phyloP scores from a whole-genome alignment of 78 protist genomes.

The Polysphondylium violaceum region DNA sequence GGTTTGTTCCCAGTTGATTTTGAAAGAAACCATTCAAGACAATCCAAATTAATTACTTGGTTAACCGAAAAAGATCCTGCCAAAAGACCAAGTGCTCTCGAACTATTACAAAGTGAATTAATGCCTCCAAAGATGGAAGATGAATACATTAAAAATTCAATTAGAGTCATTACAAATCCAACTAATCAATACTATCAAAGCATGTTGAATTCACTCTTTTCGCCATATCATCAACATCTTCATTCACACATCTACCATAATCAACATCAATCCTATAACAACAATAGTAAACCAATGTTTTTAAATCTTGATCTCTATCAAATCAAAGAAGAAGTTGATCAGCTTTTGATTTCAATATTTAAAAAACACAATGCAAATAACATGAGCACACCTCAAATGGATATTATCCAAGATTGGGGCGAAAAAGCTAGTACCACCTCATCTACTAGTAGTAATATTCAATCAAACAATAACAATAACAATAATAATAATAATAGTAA shows the following conservation, averaged over 20 bases:
- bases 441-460: background rate
- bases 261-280: conserved; percentile 15
- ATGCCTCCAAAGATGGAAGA: conserved; percentile 85
- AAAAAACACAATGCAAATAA: conserved; percentile 40
- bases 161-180: conserved; percentile 61
- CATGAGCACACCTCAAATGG: conserved; percentile 35
- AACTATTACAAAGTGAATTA: conserved; percentile 45
- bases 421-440: background rate
- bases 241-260: conserved; percentile 64
- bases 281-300: conserved; percentile 12
- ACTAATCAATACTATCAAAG: conserved; percentile 53
- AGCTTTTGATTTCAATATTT: conserved; percentile 2
- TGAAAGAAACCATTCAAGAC: conserved; percentile 75
- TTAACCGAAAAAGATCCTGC: conserved; percentile 64
- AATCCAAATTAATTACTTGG: conserved; percentile 78
- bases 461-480: background rate
- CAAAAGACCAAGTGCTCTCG: conserved; percentile 80
- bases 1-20: conserved; percentile 74
- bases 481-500: background rate
- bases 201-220: conserved; percentile 45
- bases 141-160: conserved; percentile 73
- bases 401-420: conserved; percentile 26
- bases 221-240: conserved; percentile 58
- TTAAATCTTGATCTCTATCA: background rate
- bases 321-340: conserved; percentile 7